Evolutionary conservation across 2,329 filamentous ascomycete species (phyloP).

Genomic region (Sarocladium strictum): DNA sequence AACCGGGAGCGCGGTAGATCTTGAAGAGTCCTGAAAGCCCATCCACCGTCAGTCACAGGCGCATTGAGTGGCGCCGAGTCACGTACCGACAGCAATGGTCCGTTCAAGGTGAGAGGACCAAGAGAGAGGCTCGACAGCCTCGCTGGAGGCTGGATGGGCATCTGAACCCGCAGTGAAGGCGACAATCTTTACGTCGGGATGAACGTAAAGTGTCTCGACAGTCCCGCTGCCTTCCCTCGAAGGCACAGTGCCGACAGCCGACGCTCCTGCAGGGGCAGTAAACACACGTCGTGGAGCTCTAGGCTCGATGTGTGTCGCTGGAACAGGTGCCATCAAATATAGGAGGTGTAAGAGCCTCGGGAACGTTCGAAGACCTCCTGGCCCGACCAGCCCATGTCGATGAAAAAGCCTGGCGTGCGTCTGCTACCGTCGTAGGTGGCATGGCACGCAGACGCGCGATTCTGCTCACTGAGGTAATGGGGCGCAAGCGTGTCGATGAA

Average conservation of each 20-base stretch:
- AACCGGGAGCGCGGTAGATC: constrained; percentile 81
- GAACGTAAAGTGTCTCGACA: constrained; percentile 69
- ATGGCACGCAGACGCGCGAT: background rate
- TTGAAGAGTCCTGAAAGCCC: constrained; percentile 58
- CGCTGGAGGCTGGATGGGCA: constrained; percentile 10
- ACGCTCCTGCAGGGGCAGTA: background rate
- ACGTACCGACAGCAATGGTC: constrained; percentile 70
- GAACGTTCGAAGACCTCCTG: background rate
- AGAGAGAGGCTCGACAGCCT: constrained; percentile 43
- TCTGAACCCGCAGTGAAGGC: constrained; percentile 40
- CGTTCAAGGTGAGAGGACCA: constrained; percentile 74
- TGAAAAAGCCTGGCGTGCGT: background rate
- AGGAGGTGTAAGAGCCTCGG: background rate
- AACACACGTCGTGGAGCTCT: constrained; percentile 10
- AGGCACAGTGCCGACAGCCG: background rate
- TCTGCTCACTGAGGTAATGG: background rate
- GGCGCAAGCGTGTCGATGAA: background rate
- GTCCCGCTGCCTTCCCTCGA: background rate
- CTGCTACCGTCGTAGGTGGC: background rate
- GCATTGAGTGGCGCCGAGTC: background rate
- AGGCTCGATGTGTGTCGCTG: background rate
- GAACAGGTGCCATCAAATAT: background rate
- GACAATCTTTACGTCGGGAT: constrained; percentile 65
- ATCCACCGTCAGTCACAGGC: background rate
- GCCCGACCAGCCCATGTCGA: background rate